Percentiles rank a stretch among this genome's conserved stretches.
Conservation (phyloP, 495 filamentous ascomycete species). For the Xanthoparmelia taractica region DNA sequence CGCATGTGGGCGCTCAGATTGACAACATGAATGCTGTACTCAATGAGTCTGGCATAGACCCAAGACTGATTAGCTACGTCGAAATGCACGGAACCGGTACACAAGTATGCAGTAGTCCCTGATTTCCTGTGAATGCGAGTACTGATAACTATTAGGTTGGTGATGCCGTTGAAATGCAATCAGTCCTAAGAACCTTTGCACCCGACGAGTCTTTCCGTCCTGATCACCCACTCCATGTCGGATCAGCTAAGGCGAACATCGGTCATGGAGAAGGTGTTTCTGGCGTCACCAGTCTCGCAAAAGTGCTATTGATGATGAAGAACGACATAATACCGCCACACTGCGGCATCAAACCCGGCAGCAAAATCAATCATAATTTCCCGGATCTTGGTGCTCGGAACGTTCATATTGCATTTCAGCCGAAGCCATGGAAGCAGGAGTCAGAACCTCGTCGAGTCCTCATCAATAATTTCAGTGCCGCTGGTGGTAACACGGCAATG, state of each 20-base stretch:
- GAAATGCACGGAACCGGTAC: slow-evolving; percentile 86
- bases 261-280: slow-evolving; percentile 76
- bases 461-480: slow-evolving; percentile 61
- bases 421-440: slow-evolving; percentile 22
- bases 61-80: slow-evolving; percentile 66
- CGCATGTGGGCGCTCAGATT: slow-evolving; percentile 61
- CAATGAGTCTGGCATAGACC: slow-evolving; percentile 59
- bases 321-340: slow-evolving; percentile 65
- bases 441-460: slow-evolving; percentile 36
- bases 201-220: no score
- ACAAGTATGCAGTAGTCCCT: no score
- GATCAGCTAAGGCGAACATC: slow-evolving; percentile 73
- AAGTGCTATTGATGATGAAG: slow-evolving; percentile 67
- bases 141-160: no score
- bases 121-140: no score
- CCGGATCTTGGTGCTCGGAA: slow-evolving; percentile 57
- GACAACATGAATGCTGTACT: slow-evolving; percentile 53
- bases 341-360: slow-evolving; percentile 44
- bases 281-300: slow-evolving; percentile 64
- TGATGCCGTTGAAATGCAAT: slow-evolving; percentile 69
- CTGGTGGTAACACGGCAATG: slow-evolving; percentile 47
- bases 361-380: slow-evolving; percentile 32
- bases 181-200: slow-evolving; percentile 52
- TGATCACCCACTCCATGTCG: slow-evolving; percentile 82
- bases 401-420: slow-evolving; percentile 30